These are phyloP conservation scores for Botrytis pseudocinerea DNA, from an alignment of 2,329 filamentous ascomycete species.

Conservation along the genomic window DNA sequence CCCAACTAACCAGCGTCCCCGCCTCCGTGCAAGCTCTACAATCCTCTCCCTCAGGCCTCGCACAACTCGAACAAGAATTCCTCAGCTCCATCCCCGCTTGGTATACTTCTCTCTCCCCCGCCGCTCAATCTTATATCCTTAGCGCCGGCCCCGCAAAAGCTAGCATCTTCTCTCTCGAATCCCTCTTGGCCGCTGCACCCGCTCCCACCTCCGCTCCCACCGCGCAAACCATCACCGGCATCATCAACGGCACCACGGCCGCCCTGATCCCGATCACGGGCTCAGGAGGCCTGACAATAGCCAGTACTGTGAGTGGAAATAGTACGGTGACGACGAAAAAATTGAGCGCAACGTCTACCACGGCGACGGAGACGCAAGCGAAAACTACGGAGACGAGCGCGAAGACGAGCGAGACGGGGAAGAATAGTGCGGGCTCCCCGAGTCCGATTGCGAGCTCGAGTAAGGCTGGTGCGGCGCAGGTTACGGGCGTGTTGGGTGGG, in stretches of 20 bases:
- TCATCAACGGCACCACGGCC: not conserved
- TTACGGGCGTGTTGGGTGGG: slow-evolving; percentile 6
- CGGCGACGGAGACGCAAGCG: not conserved
- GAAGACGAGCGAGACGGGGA: not conserved
- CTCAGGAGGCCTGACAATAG: not conserved
- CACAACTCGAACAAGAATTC: slow-evolving; percentile 9
- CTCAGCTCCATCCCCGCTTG: slow-evolving; percentile 2
- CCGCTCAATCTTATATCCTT: slow-evolving; percentile 6
- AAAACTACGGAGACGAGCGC: not conserved
- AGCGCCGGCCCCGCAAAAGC: not conserved
- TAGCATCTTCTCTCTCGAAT: slow-evolving; percentile 3
- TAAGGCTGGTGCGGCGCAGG: slow-evolving; percentile 8
- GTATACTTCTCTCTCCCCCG: slow-evolving; percentile 11
- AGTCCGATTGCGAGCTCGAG: slow-evolving; percentile 10
- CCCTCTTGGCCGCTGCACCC: not conserved
- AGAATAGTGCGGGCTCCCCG: not conserved
- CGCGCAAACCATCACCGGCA: not conserved
- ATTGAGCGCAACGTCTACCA: not conserved
- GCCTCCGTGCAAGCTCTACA: slow-evolving; percentile 14
- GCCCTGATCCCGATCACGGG: not conserved
- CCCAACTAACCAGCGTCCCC: slow-evolving; percentile 16
- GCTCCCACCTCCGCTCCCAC: not conserved
- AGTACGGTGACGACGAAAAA: slow-evolving; percentile 18
- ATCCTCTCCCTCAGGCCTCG: slow-evolving; percentile 7
- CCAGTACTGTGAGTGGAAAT: slow-evolving; percentile 7